Conservation (phyloP, 306 rosid genomes). For the Vicia villosa region DNA sequence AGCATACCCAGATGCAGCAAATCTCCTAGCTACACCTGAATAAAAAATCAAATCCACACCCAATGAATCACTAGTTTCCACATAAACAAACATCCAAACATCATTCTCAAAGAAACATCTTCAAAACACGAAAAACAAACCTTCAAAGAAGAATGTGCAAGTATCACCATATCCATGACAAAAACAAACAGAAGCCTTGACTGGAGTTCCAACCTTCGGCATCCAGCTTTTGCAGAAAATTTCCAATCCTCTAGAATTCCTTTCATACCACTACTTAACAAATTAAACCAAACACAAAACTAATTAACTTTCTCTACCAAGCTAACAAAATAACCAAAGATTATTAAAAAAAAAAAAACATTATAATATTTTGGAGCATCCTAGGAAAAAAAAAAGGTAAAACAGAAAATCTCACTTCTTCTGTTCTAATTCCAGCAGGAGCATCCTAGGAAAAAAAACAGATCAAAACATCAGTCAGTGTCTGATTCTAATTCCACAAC, state of each 20-base stretch:
- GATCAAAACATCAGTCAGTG: conserved; percentile 33
- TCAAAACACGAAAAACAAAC: conserved; percentile 46
- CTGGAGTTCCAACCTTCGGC: conserved; percentile 47
- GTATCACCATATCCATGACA: conserved; percentile 99
- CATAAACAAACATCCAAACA: background rate
- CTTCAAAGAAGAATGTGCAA: conserved; percentile 96
- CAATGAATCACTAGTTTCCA: background rate
- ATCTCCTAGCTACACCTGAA: conserved; percentile 73
- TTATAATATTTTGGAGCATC: background rate
- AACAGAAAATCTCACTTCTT: conserved; percentile 69
- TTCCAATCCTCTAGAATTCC: conserved; percentile 71
- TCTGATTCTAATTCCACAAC: conserved; percentile 4
- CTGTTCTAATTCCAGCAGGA: conserved; percentile 77
- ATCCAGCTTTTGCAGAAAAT: conserved; percentile 88
- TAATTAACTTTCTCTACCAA: background rate
- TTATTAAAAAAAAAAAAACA: too few relatives aligned
- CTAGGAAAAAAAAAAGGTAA: background rate
- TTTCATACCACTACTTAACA: conserved; percentile 70
- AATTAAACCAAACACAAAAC: background rate
- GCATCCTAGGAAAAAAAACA: conserved; percentile 52
- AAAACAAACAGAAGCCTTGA: conserved; percentile 69
- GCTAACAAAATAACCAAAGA: background rate
- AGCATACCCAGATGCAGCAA: conserved; percentile 78
- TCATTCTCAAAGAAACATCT: background rate
- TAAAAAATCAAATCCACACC: conserved; percentile 26